A percentile compares a stretch with the other conserved stretches of the same genome.
These are phyloP conservation scores for Ustilago tritici DNA, from an alignment of 1,284 basidiomycete species.

Conservation along the genomic window DNA sequence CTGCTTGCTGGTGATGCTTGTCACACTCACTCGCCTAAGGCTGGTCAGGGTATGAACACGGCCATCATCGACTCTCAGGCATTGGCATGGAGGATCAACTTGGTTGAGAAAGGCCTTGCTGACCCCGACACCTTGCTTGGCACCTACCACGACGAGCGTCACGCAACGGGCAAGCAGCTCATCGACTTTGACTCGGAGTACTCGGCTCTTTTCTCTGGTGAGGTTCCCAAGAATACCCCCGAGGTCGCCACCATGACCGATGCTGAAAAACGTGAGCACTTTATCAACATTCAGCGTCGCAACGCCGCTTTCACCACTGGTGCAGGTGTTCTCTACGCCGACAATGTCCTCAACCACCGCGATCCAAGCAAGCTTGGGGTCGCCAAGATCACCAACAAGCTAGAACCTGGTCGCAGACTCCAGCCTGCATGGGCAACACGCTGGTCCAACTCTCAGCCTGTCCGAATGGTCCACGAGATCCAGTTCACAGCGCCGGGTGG, in stretches of 20 bases:
- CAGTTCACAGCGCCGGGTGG: conserved; percentile 75
- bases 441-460: conserved; percentile 76
- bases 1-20: conserved; percentile 71
- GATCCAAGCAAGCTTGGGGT: conserved; percentile 57
- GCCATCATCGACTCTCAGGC: conserved; percentile 71
- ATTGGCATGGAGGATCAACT: conserved; percentile 71
- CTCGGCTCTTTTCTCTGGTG: conserved; percentile 70
- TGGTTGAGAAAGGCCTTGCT: conserved; percentile 71
- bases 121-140: conserved; percentile 65
- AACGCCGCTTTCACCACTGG: conserved; percentile 67
- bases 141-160: conserved; percentile 71
- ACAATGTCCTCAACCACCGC: conserved; percentile 63
- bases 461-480: conserved; percentile 78
- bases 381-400: conserved; percentile 40
- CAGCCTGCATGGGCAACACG: conserved; percentile 74
- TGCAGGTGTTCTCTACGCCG: conserved; percentile 60
- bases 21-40: conserved; percentile 71
- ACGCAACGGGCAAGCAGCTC: conserved; percentile 70
- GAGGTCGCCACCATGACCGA: conserved; percentile 56
- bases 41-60: conserved; percentile 71
- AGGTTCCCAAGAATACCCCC: conserved; percentile 62
- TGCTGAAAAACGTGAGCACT: conserved; percentile 60
- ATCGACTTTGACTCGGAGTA: conserved; percentile 71
- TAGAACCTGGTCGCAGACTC: conserved; percentile 57
- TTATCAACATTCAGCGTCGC: conserved; percentile 62